phyloP scores from a whole-genome alignment of 805 yeast genomes.

The Maudiozyma barnettii region DNA sequence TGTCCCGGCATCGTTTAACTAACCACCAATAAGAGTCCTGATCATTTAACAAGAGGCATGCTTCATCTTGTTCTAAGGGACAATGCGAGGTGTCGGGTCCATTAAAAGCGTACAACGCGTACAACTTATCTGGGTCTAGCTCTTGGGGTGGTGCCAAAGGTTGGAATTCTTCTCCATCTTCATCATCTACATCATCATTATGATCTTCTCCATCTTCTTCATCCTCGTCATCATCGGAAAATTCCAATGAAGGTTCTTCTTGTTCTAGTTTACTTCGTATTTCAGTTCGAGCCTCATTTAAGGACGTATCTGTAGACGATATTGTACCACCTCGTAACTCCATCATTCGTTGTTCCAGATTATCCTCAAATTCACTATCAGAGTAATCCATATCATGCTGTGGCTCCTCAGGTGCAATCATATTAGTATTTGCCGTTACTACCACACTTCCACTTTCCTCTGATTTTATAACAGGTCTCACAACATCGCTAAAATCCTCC shows the following conservation, averaged over 20 bases:
- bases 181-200: slow-evolving; percentile 21
- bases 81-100: slow-evolving; percentile 95
- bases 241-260: slow-evolving; percentile 1
- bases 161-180: slow-evolving; percentile 35
- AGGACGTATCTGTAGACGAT: slow-evolving; percentile 1
- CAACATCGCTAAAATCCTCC: background rate
- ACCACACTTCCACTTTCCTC: background rate
- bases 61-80: slow-evolving; percentile 66
- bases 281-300: background rate
- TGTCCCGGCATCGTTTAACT: slow-evolving; percentile 49
- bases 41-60: slow-evolving; percentile 75
- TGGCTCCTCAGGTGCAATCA: background rate
- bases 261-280: background rate
- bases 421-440: background rate
- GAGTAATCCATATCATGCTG: slow-evolving; percentile 19
- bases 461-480: background rate
- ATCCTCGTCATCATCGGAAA: slow-evolving; percentile 6
- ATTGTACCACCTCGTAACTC: slow-evolving; percentile 10
- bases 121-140: slow-evolving; percentile 70
- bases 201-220: slow-evolving; percentile 21
- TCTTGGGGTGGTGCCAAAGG: slow-evolving; percentile 60
- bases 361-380: slow-evolving; percentile 31
- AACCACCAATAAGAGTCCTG: slow-evolving; percentile 97
- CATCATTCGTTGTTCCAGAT: slow-evolving; percentile 24
- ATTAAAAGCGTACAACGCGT: slow-evolving; percentile 76